Base-by-base conservation (phyloP, 441 rosid genomes). In the Adansonia grandidieri region DNA sequence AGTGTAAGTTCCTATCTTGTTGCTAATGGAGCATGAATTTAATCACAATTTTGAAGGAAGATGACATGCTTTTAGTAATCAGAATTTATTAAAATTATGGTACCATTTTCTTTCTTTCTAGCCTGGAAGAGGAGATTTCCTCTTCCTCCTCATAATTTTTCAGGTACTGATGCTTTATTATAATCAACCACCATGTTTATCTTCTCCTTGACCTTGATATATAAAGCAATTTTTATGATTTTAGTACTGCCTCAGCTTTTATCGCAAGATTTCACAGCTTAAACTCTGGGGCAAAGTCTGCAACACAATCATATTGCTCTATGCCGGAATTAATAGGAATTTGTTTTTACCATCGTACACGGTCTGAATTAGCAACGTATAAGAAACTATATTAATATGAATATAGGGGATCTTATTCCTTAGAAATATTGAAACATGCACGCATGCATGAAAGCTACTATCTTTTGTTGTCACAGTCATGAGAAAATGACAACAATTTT, bases 1-100 rank as follows among this genome's bases (percentile, higher is more conserved):
- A n/a, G 9, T 32, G 63, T 37, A 72, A 54, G 63, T 54, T 54
- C 63, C 9, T 72, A 37, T 9, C 50, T 7, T 54, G 9, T n/a
- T 54, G 48, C 1, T 9, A 54, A 71, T 54, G 28, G 48, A 54
- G 45, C 75, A 9, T n/a, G 48, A n/a, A 71, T n/a, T 15, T 32
- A 10, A 9, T 37, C 15, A n/a, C 63, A 32, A 28, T 32, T 71
- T 71, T 71, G 63, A 37, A n/a, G 66, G 58, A 77, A 28, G 28
- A 54, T 56, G 32, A 19, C 10, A n/a, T n/a, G 63, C 64, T 67
- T 47, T 32, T 32, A 32, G 65, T 62, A 58, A 45, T 8, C 1
- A 22, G 74, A 62, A 28, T 62, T 4, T 63, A 28, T 13, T 37
- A 28, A 14, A 63, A 37, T 76, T 42, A 58, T 58, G 40, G 20